These are phyloP conservation scores for Suillus paluster DNA, from an alignment of 768 basidiomycete species.

Conservation along the genomic window DNA sequence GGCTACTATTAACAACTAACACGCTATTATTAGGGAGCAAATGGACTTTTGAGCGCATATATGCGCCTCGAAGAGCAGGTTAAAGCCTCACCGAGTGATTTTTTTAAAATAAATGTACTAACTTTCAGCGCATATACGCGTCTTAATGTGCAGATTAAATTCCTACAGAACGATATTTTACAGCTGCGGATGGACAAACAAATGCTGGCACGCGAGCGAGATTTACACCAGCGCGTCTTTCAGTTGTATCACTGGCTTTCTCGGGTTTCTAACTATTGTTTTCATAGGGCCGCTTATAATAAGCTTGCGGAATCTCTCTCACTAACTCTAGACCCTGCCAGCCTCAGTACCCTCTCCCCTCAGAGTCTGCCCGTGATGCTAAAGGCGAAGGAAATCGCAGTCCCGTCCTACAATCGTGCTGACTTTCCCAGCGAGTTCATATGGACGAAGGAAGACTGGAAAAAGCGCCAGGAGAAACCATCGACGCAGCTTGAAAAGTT, in stretches of 20 bases:
- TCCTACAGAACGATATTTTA: neutral
- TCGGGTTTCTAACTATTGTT: neutral
- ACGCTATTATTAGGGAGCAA: neutral
- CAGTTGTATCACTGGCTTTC: neutral
- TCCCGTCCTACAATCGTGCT: neutral
- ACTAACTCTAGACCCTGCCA: neutral
- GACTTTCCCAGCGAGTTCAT: neutral
- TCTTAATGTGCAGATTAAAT: neutral
- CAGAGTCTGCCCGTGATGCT: neutral
- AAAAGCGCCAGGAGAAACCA: neutral
- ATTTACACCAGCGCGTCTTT: neutral
- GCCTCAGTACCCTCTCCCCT: neutral
- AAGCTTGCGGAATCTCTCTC: neutral
- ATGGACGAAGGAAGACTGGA: neutral
- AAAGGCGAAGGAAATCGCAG: neutral
- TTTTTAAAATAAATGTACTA: neutral
- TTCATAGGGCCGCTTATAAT: neutral
- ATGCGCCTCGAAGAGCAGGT: slow-evolving; percentile 2
- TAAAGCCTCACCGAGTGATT: neutral
- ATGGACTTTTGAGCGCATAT: slow-evolving; percentile 2
- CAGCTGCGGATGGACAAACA: neutral
- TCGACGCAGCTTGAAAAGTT: neutral
- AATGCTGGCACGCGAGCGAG: neutral
- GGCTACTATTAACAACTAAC: too few relatives aligned
- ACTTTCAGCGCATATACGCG: neutral